Evolutionary conservation across 1,284 basidiomycete genomes (phyloP).

Genomic region (Kalmanozyma brasiliensis): DNA sequence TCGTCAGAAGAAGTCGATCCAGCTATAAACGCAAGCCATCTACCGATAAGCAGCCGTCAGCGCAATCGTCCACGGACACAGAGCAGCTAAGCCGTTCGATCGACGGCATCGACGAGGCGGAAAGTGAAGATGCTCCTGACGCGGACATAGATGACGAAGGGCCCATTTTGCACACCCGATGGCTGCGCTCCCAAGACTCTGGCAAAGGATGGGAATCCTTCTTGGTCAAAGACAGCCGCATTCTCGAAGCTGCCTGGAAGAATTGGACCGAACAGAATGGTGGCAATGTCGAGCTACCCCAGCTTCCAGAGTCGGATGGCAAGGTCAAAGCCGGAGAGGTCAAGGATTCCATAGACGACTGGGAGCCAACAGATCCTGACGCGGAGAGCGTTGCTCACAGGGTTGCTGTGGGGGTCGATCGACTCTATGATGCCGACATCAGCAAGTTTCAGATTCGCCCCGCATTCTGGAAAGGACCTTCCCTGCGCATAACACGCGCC

Average conservation of each 20-base stretch:
- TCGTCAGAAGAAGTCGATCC: slow-evolving; percentile 28
- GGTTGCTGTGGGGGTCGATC: slow-evolving; percentile 50
- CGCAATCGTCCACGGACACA: slow-evolving; percentile 16
- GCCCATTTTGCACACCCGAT: slow-evolving; percentile 31
- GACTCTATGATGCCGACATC: slow-evolving; percentile 57
- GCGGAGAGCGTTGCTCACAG: slow-evolving; percentile 25
- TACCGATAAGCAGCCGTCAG: slow-evolving; percentile 15
- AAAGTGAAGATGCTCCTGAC: slow-evolving; percentile 20
- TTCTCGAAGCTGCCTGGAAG: slow-evolving; percentile 42
- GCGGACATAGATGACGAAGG: slow-evolving; percentile 26
- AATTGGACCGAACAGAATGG: slow-evolving; percentile 34
- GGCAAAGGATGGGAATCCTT: slow-evolving; percentile 44
- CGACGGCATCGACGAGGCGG: slow-evolving; percentile 24
- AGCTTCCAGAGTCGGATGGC: slow-evolving; percentile 30
- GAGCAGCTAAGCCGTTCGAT: slow-evolving; percentile 13
- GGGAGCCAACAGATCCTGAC: slow-evolving; percentile 45
- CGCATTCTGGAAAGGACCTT: slow-evolving; percentile 72
- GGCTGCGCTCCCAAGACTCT: slow-evolving; percentile 33
- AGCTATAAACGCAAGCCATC: slow-evolving; percentile 23
- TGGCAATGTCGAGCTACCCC: slow-evolving; percentile 34
- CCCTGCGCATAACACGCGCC: slow-evolving; percentile 71
- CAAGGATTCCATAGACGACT: slow-evolving; percentile 22
- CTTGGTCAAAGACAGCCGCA: slow-evolving; percentile 35
- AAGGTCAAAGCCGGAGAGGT: slow-evolving; percentile 39
- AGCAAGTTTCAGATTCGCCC: slow-evolving; percentile 63